Evolutionary conservation across 1,284 basidiomycete species (phyloP), one percentile per base, ranked within the genome.

Genomic region (Apiotrichum akiyoshidainum): DNA sequence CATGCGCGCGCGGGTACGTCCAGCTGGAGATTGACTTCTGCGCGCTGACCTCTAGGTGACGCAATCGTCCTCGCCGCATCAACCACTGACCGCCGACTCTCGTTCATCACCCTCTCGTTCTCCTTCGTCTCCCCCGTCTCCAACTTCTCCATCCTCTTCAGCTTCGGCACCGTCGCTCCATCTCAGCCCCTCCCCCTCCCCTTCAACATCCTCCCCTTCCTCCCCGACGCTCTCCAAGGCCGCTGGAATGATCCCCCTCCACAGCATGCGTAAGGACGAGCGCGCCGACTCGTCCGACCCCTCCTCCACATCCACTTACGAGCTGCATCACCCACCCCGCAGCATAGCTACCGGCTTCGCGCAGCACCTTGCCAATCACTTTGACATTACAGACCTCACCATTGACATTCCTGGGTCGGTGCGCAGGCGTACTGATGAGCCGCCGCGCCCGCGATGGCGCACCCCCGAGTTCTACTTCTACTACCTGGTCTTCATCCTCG

Each of bases 391-490:
- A 5, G 67, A 72, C 48, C 64, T 75, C 37, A 75, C 73, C 8
- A 58, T 75, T 34, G 34, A 59, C 0, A 69, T 69, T 31, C 70
- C 71, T 0, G 64, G 63, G 14, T 67, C 64, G 8, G 58, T 49
- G 21, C 57, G 61, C 46, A 46, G 63, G 14, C 40, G 54, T 12
- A 40, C 52, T 7, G 47, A 42, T 7, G 64, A 60, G 34, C 55
- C 52, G 0, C 65, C 64, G 22, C 49, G 63, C 2, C 46, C 79
- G 40, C 65, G 89, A 79, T 98, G 94, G 95, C 78, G 77, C 48
- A 89, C 91, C 0, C 76, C 80, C 17, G 95, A 98, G 76, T 98
- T 96, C 79, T 80, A 84, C 60, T 69, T 88, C 53, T 98, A 98
- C 79, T 86, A 82, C 60, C 62, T 86, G 31, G 80, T 87, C 1